phyloP scores from a whole-genome alignment of 2,329 filamentous ascomycete species.

The Cladosporium austrohemisphaericum region DNA sequence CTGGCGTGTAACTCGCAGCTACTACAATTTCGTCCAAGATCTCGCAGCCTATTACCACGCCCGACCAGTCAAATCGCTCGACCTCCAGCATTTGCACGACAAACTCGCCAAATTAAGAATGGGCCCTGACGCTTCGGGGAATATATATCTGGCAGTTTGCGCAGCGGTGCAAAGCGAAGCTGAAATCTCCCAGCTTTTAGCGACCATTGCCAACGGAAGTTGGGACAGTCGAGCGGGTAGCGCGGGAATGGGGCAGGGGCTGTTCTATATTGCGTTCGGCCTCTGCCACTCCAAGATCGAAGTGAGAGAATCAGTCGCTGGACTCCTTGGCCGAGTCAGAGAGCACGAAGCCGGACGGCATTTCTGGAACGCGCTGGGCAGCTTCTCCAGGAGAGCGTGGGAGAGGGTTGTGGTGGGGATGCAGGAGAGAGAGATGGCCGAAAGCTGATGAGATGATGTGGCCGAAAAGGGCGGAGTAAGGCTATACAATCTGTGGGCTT shows the following conservation, averaged over 20 bases:
- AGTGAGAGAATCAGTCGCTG: conserved; percentile 72
- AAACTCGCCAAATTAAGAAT: conserved; percentile 79
- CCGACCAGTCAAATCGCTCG: conserved; percentile 69
- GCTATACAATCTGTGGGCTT: too few species aligned
- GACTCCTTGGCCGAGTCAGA: conserved; percentile 75
- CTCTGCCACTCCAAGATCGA: conserved; percentile 84
- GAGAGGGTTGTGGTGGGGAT: conserved; percentile 61
- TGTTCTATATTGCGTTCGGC: conserved; percentile 88
- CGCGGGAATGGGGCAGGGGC: conserved; percentile 52
- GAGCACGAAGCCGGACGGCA: conserved; percentile 88
- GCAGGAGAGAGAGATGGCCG: conserved; percentile 11
- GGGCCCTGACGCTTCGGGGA: conserved; percentile 68
- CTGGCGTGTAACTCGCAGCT: conserved; percentile 92
- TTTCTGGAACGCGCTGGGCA: conserved; percentile 82
- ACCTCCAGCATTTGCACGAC: conserved; percentile 89
- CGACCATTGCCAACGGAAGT: conserved; percentile 30
- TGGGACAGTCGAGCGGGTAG: conserved; percentile 24
- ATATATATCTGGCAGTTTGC: conserved; percentile 80
- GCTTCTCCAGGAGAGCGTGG: conserved; percentile 85
- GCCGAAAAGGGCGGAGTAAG: too few species aligned
- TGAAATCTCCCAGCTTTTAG: conserved; percentile 63
- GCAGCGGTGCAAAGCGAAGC: conserved; percentile 62
- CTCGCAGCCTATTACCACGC: conserved; percentile 33
- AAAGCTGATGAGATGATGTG: neutral
- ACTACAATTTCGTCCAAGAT: conserved; percentile 77